Evolutionary conservation across 208 protist species (phyloP), one percentile per base, ranked within the genome.

Genomic region (Trypanosoma caninum): DNA sequence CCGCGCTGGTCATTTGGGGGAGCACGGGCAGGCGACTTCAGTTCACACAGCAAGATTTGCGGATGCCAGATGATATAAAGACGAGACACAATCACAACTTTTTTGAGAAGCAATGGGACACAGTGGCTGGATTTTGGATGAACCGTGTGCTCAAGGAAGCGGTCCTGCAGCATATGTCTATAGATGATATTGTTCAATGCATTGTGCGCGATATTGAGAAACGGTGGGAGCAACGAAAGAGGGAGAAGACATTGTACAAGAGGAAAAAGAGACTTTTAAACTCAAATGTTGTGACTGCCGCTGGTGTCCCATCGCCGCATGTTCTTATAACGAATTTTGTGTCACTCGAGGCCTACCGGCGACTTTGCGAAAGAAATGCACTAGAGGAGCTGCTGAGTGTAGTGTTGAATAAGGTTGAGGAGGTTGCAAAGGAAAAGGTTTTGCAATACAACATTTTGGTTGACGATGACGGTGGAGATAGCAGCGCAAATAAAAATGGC

Each of bases 51-150:
- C 59, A 89, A 37, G 87, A 93, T 40, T 57, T 93, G 11, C 62
- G 60, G 48, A 89, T 93, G 74, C 87, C 87, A 3, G 75, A 81
- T 28, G 33, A 30, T 22, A 45, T 93, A n/a, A 72, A 71, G 10
- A 47, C 69, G 7, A 18, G 58, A n/a, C 68, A 73, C 1, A 79
- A 93, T 58, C 37, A 48, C 22, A 65, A 76, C 54, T 93, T 93
- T 56, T 90, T 83, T 60, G 76, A 75, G 57, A 90, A 89, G 66
- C 87, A 93, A 58, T 93, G 87, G 83, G 77, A 81, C 25, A 18
- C 75, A 1, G 80, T 93, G 18, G 67, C 80, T 1, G 60, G 71
- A 23, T 86, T 87, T 56, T 93, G 82, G 81, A 84, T 86, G 38
- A 88, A 84, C 40, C 87, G 87, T 23, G 78, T 93, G 7, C 61